A percentile compares a stretch with the other conserved stretches of the same genome.
These are phyloP conservation scores for Omphalotus guepiniiformis DNA, from an alignment of 768 basidiomycete species.

Conservation along the genomic window DNA sequence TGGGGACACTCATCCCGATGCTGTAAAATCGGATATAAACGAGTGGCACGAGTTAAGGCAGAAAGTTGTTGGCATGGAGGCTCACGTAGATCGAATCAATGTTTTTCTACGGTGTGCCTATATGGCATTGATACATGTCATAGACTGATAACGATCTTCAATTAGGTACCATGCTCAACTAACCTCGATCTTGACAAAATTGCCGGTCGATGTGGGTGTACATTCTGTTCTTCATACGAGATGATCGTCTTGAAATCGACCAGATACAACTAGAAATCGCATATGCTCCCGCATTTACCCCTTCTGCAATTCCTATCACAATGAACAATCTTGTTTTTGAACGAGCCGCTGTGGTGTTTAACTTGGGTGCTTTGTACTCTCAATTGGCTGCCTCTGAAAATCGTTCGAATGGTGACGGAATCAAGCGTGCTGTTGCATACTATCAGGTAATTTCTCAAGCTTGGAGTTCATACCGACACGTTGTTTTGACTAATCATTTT, in stretches of 20 bases:
- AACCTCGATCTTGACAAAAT: conserved; percentile 74
- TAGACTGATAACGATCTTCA: background rate
- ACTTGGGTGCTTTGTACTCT: conserved; percentile 82
- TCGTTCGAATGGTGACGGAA: conserved; percentile 69
- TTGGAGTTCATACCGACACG: background rate
- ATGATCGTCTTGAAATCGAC: background rate
- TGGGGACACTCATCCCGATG: conserved; percentile 76
- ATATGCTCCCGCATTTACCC: conserved; percentile 70
- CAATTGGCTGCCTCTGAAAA: conserved; percentile 72
- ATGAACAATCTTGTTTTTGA: conserved; percentile 80
- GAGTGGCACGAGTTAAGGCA: conserved; percentile 66
- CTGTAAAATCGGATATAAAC: conserved; percentile 74
- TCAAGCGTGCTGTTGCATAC: conserved; percentile 69
- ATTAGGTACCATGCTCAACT: conserved; percentile 90
- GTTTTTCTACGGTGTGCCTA: conserved; percentile 52
- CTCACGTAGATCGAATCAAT: conserved; percentile 55
- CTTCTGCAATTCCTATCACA: conserved; percentile 51
- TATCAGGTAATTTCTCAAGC: conserved; percentile 64
- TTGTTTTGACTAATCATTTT: conserved; percentile 5
- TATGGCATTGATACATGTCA: background rate
- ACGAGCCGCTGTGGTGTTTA: conserved; percentile 74
- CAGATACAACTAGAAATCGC: conserved; percentile 71
- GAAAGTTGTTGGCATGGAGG: conserved; percentile 42
- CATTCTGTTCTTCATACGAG: background rate
- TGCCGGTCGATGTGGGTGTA: conserved; percentile 67